A percentile compares a stretch with the other conserved stretches of the same genome.
phyloP scores from a whole-genome alignment of 2,329 filamentous ascomycete species.

The Venturia aucupariae region DNA sequence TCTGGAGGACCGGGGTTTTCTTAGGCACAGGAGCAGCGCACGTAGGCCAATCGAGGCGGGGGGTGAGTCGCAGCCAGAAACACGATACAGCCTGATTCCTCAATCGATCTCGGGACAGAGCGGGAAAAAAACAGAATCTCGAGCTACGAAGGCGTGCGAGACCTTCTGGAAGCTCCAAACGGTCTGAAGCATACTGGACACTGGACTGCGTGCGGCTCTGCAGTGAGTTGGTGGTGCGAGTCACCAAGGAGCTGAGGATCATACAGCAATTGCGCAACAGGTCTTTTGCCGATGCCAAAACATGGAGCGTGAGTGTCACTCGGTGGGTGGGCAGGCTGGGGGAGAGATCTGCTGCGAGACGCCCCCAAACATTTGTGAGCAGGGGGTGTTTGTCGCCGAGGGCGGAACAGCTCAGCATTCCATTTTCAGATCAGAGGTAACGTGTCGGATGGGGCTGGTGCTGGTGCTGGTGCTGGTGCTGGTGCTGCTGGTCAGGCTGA shows the following conservation, averaged over 20 bases:
- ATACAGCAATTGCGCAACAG: background rate
- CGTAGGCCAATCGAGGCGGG: background rate
- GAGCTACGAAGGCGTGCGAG: background rate
- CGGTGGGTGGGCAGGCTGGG: background rate
- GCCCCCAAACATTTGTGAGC: background rate
- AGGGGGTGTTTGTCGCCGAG: background rate
- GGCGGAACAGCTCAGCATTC: background rate
- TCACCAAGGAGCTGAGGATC: background rate
- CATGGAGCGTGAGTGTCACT: background rate
- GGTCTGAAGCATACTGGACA: background rate
- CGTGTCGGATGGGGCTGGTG: background rate
- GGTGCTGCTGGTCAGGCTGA: background rate
- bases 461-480: too few relatives aligned
- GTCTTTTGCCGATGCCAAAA: background rate
- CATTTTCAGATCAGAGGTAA: background rate
- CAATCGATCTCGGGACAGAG: background rate
- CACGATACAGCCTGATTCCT: background rate
- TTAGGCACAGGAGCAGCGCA: background rate
- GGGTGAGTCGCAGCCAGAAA: background rate
- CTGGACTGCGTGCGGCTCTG: background rate
- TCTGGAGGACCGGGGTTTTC: background rate
- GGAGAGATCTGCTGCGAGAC: background rate
- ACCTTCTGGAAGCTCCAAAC: constrained; percentile 3
- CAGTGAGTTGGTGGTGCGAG: background rate
- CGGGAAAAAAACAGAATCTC: background rate